Conservation (phyloP, 148 eudicot genomes). For the Rhododendron simsii region DNA sequence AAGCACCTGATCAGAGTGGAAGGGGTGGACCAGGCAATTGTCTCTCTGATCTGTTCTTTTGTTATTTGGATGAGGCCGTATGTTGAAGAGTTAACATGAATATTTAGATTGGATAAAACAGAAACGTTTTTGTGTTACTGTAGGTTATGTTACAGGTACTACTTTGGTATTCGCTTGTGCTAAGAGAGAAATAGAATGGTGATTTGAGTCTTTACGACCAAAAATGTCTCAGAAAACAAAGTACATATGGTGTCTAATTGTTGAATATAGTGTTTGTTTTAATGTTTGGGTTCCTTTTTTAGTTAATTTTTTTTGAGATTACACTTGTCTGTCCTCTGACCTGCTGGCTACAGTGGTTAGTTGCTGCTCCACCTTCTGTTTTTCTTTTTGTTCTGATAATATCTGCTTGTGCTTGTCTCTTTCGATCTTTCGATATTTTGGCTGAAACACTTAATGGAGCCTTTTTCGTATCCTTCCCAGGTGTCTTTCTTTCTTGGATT, state of each 20-base stretch:
- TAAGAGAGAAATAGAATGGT: neutral
- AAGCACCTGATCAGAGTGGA: neutral
- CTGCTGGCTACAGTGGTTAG: neutral
- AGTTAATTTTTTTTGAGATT: neutral
- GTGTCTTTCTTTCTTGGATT: slow-evolving; percentile 89
- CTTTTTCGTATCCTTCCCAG: slow-evolving; percentile 26
- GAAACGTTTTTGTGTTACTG: neutral
- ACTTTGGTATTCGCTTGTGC: neutral
- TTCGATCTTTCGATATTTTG: neutral
- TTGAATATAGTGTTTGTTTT: neutral
- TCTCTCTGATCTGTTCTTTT: neutral
- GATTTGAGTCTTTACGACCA: neutral
- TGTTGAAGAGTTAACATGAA: neutral
- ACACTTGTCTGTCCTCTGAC: neutral
- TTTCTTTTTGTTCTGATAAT: neutral
- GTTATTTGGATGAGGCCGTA: neutral
- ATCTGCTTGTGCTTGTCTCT: neutral
- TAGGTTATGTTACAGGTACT: neutral
- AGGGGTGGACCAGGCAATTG: neutral
- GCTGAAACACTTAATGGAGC: neutral
- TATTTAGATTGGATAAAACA: neutral
- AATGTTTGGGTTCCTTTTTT: neutral
- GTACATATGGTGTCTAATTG: neutral
- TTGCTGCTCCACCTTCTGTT: slow-evolving; percentile 1
- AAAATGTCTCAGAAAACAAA: neutral